These are phyloP conservation scores for Cystobasidium onofrii DNA, from an alignment of 768 basidiomycete genomes.

Conservation along the genomic window DNA sequence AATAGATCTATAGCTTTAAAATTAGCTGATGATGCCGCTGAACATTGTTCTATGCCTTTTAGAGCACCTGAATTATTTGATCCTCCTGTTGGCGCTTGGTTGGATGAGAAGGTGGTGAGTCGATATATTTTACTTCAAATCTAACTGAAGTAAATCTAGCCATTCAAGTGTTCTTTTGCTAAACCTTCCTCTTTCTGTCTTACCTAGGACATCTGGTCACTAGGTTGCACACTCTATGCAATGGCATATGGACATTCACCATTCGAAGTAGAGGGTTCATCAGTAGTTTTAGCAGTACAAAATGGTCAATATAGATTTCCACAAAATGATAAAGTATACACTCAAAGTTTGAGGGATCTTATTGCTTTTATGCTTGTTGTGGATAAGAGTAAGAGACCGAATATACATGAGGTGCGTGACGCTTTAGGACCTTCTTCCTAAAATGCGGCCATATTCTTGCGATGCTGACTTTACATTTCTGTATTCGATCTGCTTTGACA, in stretches of 20 bases:
- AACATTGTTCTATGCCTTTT: constrained; percentile 98
- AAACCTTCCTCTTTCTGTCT: not conserved
- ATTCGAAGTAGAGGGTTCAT: constrained; percentile 93
- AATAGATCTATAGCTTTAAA: constrained; percentile 76
- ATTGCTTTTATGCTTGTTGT: constrained; percentile 78
- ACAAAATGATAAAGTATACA: constrained; percentile 60
- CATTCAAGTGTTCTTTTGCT: constrained; percentile 33
- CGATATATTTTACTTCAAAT: no score
- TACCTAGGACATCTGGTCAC: constrained; percentile 56
- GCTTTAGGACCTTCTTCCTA: no score
- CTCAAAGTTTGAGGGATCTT: constrained; percentile 68
- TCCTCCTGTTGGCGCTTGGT: constrained; percentile 74
- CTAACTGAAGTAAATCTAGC: no score
- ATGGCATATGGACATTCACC: constrained; percentile 93
- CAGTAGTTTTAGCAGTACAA: constrained; percentile 89
- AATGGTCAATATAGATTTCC: constrained; percentile 91
- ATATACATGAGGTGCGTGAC: constrained; percentile 67
- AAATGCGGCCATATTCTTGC: no score
- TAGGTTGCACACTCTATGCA: constrained; percentile 90
- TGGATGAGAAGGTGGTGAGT: constrained; percentile 73
- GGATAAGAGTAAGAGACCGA: constrained; percentile 71
- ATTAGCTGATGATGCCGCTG: constrained; percentile 94
- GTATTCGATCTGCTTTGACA: no score
- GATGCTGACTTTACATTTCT: no score
- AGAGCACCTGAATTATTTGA: constrained; percentile 96